phyloP scores from a whole-genome alignment of 2,329 filamentous ascomycete species.

The Apiospora kogelbergensis region DNA sequence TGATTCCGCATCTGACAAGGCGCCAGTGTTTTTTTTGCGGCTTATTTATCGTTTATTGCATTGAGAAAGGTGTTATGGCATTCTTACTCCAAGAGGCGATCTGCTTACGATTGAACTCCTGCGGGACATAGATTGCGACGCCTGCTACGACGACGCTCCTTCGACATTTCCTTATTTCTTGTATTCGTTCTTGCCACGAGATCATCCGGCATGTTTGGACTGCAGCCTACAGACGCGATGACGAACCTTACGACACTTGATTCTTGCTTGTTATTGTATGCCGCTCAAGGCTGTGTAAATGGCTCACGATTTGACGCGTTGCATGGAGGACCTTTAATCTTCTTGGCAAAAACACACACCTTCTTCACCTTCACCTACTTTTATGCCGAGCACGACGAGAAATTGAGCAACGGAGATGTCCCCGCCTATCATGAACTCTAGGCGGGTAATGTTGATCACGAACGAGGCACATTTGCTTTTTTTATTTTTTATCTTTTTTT shows the following conservation, averaged over 20 bases:
- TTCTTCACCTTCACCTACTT: conserved; percentile 14
- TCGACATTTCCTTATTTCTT: conserved; percentile 30
- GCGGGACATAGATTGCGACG: conserved; percentile 19
- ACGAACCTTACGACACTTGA: conserved; percentile 38
- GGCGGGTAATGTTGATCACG: conserved; percentile 35
- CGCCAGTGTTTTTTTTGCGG: conserved; percentile 10
- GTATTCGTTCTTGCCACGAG: conserved; percentile 29
- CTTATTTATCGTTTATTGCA: conserved; percentile 17
- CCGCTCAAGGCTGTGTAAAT: conserved; percentile 33
- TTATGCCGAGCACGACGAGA: conserved; percentile 32
- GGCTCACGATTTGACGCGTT: conserved; percentile 34
- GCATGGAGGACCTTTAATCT: conserved; percentile 33
- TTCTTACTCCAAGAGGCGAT: conserved; percentile 20
- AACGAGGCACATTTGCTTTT: conserved; percentile 24
- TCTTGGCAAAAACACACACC: conserved; percentile 21
- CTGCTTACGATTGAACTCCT: conserved; percentile 19
- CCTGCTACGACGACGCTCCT: conserved; percentile 25
- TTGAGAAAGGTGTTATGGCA: conserved; percentile 25
- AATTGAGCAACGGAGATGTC: conserved; percentile 28
- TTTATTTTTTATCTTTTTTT: conserved; percentile 10
- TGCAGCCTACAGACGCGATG: conserved; percentile 32
- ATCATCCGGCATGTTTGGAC: conserved; percentile 21
- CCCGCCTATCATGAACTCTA: conserved; percentile 32
- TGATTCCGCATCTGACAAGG: conserved; percentile 19
- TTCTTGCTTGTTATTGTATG: conserved; percentile 35